Evolutionary conservation across 2,329 filamentous ascomycete genomes (phyloP), one percentile per base, ranked within the genome.

Genomic region (Claviceps sp.): DNA sequence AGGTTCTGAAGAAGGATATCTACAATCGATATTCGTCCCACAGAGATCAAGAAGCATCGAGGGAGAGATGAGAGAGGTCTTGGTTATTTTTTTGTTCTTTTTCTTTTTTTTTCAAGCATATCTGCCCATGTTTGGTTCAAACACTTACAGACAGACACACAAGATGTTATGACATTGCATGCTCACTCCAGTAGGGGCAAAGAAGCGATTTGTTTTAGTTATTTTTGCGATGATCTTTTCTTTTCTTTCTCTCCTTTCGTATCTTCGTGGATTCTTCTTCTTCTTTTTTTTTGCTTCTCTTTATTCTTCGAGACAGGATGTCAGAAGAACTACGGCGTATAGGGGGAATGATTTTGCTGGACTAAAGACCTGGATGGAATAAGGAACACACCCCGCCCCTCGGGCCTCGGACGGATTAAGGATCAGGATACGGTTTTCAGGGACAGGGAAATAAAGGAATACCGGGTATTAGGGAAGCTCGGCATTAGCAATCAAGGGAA

Each of bases 1-100:
- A 73, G 56, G 57, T 57, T n/a, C 74, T 83, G 73, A 84, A 84
- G 70, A 68, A 63, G 56, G 72, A 80, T 53, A 83, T 84, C 45
- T 75, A 80, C 58, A 65, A 65, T 56, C 70, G 73, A 62, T 70
- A 62, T 61, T 67, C 61, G 51, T 67, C 56, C 4, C 58, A 59
- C 37, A 61, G 60, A 54, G 57, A 55, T 38, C 63, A 55, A 58
- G 19, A 39, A 34, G 54, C 19, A 11, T 24, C 7, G 4, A 17
- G 30, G 16, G 30, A 24, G 16, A 34, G 30, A 24, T 26, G 24
- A n/a, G 26, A 16, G 11, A 37, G 11, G 24, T 39, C 5, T n/a
- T 43, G 16, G 14, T 10, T 24, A 39, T 43, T 40, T 37, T 13
- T 16, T 49, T 46, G 43, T 8, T 52, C 39, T 45, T 16, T 40